Percentiles rank a stretch among this genome's conserved stretches.
These are phyloP conservation scores for Cryptosporidium parvum DNA, from an alignment of 169 alveolate species.

Conservation along the genomic window DNA sequence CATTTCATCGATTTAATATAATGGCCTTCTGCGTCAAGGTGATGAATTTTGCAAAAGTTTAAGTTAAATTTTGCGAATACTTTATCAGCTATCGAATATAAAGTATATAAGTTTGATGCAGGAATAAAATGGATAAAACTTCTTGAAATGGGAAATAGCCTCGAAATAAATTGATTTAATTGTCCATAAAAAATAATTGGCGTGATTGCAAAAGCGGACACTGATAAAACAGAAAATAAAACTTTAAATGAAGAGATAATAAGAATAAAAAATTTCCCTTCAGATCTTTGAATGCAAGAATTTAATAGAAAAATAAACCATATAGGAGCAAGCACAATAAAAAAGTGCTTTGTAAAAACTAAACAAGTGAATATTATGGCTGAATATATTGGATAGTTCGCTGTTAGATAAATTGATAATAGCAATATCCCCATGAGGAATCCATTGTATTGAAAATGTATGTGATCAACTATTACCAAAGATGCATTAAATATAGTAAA, in stretches of 20 bases:
- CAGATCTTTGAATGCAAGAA: conserved; percentile 66
- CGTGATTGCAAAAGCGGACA: conserved; percentile 78
- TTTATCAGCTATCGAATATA: conserved; percentile 63
- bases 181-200: conserved; percentile 79
- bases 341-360: conserved; percentile 77
- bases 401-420: conserved; percentile 57
- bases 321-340: conserved; percentile 80
- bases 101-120: conserved; percentile 84
- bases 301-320: conserved; percentile 79
- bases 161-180: conserved; percentile 74
- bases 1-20: conserved; percentile 59
- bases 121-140: conserved; percentile 82
- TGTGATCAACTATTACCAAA: conserved; percentile 86
- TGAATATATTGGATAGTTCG: conserved; percentile 30
- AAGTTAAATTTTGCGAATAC: neutral
- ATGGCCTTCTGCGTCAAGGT: conserved; percentile 47
- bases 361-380: conserved; percentile 36
- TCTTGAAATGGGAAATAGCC: conserved; percentile 83
- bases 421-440: conserved; percentile 83
- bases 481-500: conserved; percentile 81
- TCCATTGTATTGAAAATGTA: conserved; percentile 83
- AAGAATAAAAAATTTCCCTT: conserved; percentile 59
- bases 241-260: neutral
- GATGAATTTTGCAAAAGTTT: neutral
- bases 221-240: conserved; percentile 4